Evolutionary conservation across 192 early-diverging fungal species (phyloP), one percentile per base, ranked within the genome.

Genomic region (Coemansia sp.): DNA sequence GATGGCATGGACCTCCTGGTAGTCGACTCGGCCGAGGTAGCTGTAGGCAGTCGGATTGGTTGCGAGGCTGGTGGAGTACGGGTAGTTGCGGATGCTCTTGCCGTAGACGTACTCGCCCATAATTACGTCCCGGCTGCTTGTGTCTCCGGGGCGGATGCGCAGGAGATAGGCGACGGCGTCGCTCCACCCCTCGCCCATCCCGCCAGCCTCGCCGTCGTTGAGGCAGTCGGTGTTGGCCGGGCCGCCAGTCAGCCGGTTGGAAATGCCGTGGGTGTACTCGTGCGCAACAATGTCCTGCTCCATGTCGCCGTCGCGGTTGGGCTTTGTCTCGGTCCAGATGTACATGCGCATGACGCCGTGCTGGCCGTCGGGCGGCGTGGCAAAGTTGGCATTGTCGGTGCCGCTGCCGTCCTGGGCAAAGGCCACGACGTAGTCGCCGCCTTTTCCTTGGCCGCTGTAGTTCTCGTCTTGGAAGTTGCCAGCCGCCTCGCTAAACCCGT

Each of bases 381-480:
- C 93, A 88, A 98, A 98, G 76, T 96, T 95, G 66, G 96, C 96
- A 86, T 95, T 96, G 76, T 95, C 93, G 66, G 87, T 89, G 52
- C 95, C 97, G 41, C 90, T 90, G 7, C 94, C 93, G 81, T 97
- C 94, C 78, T 98, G 97, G 11, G 92, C 94, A 75, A 93, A 92
- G 33, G 94, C 95, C 73, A 95, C 90, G 3, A 98, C 93, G n/a
- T 89, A 85, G 85, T 98, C 97, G 40, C 81, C 84, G 46, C 87
- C 94, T 44, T 75, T 67, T 16, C 95, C 95, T 8, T 91, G 89
- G 27, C 87, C 85, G 55, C 86, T 87, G 69, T 92, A 85, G 73
- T 98, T 98, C 75, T 91, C 80, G 72, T 93, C 90, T 81, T 98
- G 97, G 85, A 98, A 98, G 75, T 98, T 98, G 20, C 97, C 97